phyloP scores from a whole-genome alignment of 2,329 filamentous ascomycete species.

The Colletotrichum tofieldiae region DNA sequence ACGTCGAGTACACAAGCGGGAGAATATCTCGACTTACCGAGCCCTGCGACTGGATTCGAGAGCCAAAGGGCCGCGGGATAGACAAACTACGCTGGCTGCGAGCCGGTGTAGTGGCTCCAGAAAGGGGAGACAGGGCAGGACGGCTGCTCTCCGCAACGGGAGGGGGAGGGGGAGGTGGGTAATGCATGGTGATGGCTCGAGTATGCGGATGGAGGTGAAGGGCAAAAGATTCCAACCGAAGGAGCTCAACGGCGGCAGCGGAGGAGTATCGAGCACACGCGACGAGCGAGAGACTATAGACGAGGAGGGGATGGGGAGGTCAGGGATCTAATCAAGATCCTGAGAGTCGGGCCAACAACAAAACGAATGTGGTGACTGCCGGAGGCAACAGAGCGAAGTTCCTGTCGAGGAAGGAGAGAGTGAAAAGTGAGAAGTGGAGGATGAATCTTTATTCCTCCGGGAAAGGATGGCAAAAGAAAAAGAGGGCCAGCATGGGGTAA shows the following conservation, averaged over 20 bases:
- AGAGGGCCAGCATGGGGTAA: constrained; percentile 40
- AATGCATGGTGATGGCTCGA: constrained; percentile 11
- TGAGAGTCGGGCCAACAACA: constrained; percentile 32
- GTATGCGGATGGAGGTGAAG: constrained; percentile 7
- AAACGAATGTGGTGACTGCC: constrained; percentile 44
- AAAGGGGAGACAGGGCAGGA: constrained; percentile 14
- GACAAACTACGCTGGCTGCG: constrained; percentile 42
- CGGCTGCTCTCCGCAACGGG: constrained; percentile 29
- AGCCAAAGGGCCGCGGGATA: constrained; percentile 28
- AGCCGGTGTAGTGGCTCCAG: constrained; percentile 25
- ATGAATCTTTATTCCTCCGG: constrained; percentile 37
- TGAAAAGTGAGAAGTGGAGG: constrained; percentile 38
- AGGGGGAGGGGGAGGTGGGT: constrained; percentile 28
- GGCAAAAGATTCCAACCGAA: constrained; percentile 3
- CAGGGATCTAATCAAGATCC: constrained; percentile 41
- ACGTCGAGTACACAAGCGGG: not conserved
- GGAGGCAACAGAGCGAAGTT: constrained; percentile 39
- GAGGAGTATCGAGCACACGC: constrained; percentile 16
- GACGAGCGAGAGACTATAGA: constrained; percentile 26
- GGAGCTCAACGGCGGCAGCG: constrained; percentile 21
- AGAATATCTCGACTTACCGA: constrained; percentile 17
- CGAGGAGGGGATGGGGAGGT: constrained; percentile 16
- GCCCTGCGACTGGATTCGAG: constrained; percentile 34
- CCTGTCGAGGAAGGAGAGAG: constrained; percentile 32
- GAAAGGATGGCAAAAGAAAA: constrained; percentile 28